phyloP scores from a whole-genome alignment of 2,329 filamentous ascomycete species.

The Talaromyces piceae region DNA sequence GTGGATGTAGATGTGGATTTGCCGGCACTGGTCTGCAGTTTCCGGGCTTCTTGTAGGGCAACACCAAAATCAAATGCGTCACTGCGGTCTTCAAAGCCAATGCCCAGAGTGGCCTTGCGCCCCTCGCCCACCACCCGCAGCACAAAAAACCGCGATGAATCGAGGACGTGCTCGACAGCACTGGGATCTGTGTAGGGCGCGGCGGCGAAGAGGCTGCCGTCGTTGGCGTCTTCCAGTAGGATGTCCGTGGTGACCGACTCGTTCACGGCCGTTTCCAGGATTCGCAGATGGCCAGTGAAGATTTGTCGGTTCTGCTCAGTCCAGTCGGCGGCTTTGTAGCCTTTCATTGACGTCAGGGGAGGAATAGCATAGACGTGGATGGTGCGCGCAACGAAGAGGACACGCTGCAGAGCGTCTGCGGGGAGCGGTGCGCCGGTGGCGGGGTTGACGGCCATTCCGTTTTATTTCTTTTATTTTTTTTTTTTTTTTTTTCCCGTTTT shows the following conservation, averaged over 20 bases:
- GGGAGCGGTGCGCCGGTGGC: constrained; percentile 62
- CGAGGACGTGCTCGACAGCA: constrained; percentile 68
- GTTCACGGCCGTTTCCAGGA: constrained; percentile 64
- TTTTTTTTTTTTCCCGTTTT: too few species aligned
- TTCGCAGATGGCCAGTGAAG: constrained; percentile 74
- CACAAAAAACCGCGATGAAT: constrained; percentile 79
- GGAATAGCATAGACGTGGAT: constrained; percentile 87
- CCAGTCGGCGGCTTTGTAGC: constrained; percentile 72
- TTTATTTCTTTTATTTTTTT: background rate
- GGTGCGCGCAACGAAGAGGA: constrained; percentile 66
- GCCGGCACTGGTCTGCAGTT: constrained; percentile 24
- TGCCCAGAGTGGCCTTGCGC: constrained; percentile 69
- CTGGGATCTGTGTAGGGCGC: constrained; percentile 63
- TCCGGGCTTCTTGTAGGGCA: constrained; percentile 68
- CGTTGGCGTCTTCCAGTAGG: constrained; percentile 67
- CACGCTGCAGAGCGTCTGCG: constrained; percentile 70
- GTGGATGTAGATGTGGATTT: background rate
- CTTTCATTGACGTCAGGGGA: constrained; percentile 67
- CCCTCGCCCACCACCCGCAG: constrained; percentile 70
- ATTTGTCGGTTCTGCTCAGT: constrained; percentile 66
- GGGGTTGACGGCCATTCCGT: constrained; percentile 49
- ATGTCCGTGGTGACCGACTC: constrained; percentile 64
- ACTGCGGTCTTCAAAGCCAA: constrained; percentile 79
- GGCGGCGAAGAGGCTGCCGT: constrained; percentile 72
- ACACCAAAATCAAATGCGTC: constrained; percentile 84